Evolutionary conservation across 2,329 filamentous ascomycete genomes (phyloP), one percentile per base, ranked within the genome.

Genomic region (Colletotrichum euphorbiae): DNA sequence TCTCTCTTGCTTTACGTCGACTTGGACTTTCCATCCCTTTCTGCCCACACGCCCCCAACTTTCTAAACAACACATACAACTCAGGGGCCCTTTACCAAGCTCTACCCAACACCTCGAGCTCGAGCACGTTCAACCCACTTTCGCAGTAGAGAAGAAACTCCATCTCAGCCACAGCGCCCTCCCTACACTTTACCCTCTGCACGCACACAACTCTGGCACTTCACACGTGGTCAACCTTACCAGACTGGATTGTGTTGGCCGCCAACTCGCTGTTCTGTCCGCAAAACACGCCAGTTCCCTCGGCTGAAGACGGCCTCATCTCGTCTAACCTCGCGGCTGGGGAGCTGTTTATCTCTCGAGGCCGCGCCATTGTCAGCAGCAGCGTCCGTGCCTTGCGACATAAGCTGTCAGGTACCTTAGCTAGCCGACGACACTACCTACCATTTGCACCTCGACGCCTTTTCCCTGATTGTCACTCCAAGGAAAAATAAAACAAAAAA

Each of bases 381-480:
- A 17, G 60, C 45, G 64, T 64, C 60, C 64, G 64, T 64, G 64
- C 64, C 64, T 55, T 64, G 64, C 59, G 51, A 67, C 63, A 67
- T 31, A 62, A 40, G 42, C 28, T 42, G 48, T 40, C 19, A 65
- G 28, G 64, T 58, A 54, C 61, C 51, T n/a, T 58, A 54, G 51
- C 51, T n/a, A 13, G 4, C 9, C 36, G 13, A 9, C 5, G 36
- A 38, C 36, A 15, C 11, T 15, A 38, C 9, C 40, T 24, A 19
- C 55, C 13, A 28, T 31, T 33, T 36, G 31, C 28, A 15, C 28
- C n/a, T 33, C 24, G 28, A 54, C 50, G 50, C 38, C 33, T 38
- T 17, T 58, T 45, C 24, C 55, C 42, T 58, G 55, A 38, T 21
- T 46, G 21, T 38, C 36, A 21, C 51, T 54, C 17, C 6, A 17